Conservation (phyloP, 306 rosid genomes). For the Senna siamea region DNA sequence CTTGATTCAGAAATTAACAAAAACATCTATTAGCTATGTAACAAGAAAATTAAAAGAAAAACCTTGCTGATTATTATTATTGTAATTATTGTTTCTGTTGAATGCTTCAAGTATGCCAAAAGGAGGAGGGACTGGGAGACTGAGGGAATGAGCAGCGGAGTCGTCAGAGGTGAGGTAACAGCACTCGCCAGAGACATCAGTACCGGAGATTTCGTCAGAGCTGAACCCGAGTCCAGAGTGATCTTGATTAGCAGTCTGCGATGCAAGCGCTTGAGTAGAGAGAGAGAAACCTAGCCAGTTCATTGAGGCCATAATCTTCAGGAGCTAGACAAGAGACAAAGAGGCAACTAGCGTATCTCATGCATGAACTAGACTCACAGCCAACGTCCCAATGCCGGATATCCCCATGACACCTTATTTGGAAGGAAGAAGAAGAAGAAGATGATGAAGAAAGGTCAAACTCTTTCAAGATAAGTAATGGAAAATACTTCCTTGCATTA, state of each 20-base stretch:
- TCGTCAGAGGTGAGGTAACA: constrained; percentile 62
- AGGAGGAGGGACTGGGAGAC: constrained; percentile 61
- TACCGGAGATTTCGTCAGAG: no score
- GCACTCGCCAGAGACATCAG: constrained; percentile 60
- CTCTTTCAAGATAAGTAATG: constrained; percentile 31
- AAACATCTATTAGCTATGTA: no score
- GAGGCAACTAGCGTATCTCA: no score
- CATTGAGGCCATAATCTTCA: constrained; percentile 56
- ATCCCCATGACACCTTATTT: no score
- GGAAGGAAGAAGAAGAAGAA: not conserved
- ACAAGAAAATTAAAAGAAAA: no score
- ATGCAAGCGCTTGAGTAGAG: constrained; percentile 67
- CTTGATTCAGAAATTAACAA: no score
- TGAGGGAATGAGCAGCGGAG: constrained; percentile 55
- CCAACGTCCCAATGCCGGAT: no score
- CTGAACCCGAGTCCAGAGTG: no score
- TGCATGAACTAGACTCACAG: no score
- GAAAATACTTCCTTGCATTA: constrained; percentile 6
- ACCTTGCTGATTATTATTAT: constrained; percentile 45
- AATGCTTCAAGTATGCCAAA: constrained; percentile 64
- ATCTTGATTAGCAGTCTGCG: no score
- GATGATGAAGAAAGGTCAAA: constrained; percentile 60
- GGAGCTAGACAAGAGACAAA: no score
- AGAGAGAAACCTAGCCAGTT: constrained; percentile 94
- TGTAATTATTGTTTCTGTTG: constrained; percentile 36